Conservation (phyloP, 768 basidiomycete genomes). For the Phanerochaete carnosa region DNA sequence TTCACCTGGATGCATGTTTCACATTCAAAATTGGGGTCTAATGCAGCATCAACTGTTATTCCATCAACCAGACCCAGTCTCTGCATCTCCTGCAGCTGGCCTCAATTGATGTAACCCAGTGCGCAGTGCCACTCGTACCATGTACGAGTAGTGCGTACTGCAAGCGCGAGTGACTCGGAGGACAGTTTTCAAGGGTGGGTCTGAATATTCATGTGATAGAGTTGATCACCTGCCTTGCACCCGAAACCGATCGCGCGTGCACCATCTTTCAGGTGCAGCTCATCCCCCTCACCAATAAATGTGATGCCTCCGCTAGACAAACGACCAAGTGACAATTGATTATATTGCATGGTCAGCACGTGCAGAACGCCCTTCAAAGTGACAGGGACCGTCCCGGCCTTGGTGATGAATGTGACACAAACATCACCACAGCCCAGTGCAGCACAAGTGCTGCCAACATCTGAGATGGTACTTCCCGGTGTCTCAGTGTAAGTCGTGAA, state of each 20-base stretch:
- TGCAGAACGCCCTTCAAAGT: conserved; percentile 12
- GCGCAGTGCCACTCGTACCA: conserved; percentile 9
- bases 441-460: conserved; percentile 13
- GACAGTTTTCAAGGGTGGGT: neutral
- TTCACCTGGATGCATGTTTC: conserved; percentile 44
- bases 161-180: neutral
- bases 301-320: neutral
- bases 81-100: neutral
- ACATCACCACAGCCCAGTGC: conserved; percentile 14
- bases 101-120: conserved; percentile 1
- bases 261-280: neutral
- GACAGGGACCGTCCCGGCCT: neutral
- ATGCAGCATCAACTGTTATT: conserved; percentile 5
- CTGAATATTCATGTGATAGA: neutral
- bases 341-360: conserved; percentile 12
- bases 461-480: neutral
- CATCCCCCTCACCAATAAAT: neutral
- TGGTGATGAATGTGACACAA: neutral
- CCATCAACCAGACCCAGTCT: neutral
- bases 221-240: neutral
- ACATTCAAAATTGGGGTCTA: conserved; percentile 25
- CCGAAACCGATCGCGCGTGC: neutral
- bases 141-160: neutral
- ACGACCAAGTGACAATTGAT: conserved; percentile 13
- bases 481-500: conserved; percentile 7